phyloP scores from a whole-genome alignment of 2,329 filamentous ascomycete genomes.

The Arthrobotrys megalospora region DNA sequence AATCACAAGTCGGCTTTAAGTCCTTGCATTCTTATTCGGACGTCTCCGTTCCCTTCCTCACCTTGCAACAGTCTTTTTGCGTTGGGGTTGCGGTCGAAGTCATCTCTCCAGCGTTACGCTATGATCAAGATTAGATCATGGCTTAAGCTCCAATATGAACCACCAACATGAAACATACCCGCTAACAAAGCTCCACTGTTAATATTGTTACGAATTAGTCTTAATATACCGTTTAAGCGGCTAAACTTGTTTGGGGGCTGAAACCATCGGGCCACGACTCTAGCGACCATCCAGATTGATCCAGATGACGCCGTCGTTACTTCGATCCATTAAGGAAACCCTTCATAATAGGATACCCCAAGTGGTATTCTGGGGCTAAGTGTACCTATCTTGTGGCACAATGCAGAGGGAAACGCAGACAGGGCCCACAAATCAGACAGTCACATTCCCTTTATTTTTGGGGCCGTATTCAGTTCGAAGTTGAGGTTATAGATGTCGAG shows the following conservation, averaged over 20 bases:
- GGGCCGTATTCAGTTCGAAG: too few relatives aligned
- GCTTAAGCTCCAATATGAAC: conserved; percentile 8
- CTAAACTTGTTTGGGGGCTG: neutral
- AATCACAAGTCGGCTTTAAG: neutral
- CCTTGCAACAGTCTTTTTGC: conserved; percentile 22
- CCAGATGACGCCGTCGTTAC: conserved; percentile 1
- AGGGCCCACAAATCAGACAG: too few relatives aligned
- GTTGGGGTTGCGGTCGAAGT: conserved; percentile 16
- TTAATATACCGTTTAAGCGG: neutral
- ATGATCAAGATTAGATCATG: conserved; percentile 26
- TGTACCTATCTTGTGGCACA: too few relatives aligned
- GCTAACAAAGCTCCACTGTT: conserved; percentile 1
- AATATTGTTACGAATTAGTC: conserved; percentile 5
- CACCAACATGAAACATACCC: conserved; percentile 20
- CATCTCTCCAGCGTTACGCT: neutral
- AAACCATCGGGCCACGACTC: neutral
- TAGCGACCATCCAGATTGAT: conserved; percentile 11
- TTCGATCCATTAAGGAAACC: neutral
- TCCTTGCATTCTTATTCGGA: neutral
- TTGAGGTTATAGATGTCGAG: too few relatives aligned
- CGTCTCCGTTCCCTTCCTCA: neutral
- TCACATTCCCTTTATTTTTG: too few relatives aligned
- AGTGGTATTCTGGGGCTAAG: too few relatives aligned
- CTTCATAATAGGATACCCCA: too few relatives aligned
- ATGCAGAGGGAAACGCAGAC: too few relatives aligned